Evolutionary conservation across 805 yeast species (phyloP).

Genomic region (Candida chauliodis): DNA sequence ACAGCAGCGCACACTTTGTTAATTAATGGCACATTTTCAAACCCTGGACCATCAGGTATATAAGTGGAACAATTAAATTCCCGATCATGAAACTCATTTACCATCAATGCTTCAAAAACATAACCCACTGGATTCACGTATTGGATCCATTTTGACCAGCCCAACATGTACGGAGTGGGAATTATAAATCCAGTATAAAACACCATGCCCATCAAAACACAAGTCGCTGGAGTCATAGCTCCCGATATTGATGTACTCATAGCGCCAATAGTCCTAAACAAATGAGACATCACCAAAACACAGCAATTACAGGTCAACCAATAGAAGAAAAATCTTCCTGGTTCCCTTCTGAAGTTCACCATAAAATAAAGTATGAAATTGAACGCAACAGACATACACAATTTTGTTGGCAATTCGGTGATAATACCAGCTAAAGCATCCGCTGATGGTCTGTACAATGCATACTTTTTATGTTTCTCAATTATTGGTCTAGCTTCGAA

Average conservation of each 20-base stretch:
- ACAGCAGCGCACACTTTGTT: slow-evolving; percentile 45
- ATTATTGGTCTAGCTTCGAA: slow-evolving; percentile 62
- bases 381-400: slow-evolving; percentile 26
- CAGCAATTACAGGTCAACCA: slow-evolving; percentile 27
- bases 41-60: slow-evolving; percentile 51
- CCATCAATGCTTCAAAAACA: slow-evolving; percentile 54
- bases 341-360: slow-evolving; percentile 37
- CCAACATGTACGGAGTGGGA: slow-evolving; percentile 44
- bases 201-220: slow-evolving; percentile 48
- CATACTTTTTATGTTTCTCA: slow-evolving; percentile 66
- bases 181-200: slow-evolving; percentile 49
- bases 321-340: slow-evolving; percentile 37
- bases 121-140: slow-evolving; percentile 41
- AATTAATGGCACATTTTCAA: slow-evolving; percentile 1
- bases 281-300: slow-evolving; percentile 37
- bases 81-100: slow-evolving; percentile 59
- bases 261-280: slow-evolving; percentile 40
- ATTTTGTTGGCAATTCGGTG: slow-evolving; percentile 61
- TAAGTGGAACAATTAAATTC: slow-evolving; percentile 50
- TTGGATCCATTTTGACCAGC: slow-evolving; percentile 59
- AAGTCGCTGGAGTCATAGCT: slow-evolving; percentile 42
- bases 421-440: slow-evolving; percentile 63
- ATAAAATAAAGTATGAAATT: slow-evolving; percentile 28
- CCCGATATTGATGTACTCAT: slow-evolving; percentile 36
- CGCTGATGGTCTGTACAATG: slow-evolving; percentile 69